Conservation (phyloP, 1,284 basidiomycete species). For the Xerocomus amazonicus region DNA sequence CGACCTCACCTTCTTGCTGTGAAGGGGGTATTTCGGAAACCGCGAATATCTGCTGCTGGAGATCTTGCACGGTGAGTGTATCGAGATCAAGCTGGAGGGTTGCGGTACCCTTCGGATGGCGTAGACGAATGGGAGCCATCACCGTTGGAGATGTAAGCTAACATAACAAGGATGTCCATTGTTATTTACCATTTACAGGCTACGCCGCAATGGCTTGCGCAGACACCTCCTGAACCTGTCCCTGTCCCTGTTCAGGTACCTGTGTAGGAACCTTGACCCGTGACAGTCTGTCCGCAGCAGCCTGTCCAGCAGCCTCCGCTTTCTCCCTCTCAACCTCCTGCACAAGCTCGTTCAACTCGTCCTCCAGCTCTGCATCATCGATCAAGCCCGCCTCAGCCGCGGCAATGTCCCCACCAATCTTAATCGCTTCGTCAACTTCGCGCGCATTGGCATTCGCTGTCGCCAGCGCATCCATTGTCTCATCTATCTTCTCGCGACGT, state of each 20-base stretch:
- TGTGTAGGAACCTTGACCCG: slow-evolving; percentile 16
- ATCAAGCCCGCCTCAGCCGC: slow-evolving; percentile 48
- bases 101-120: slow-evolving; percentile 78
- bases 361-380: slow-evolving; percentile 63
- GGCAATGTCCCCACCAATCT: slow-evolving; percentile 58
- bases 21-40: slow-evolving; percentile 70
- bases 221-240: background rate
- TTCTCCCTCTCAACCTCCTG: slow-evolving; percentile 45
- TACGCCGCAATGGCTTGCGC: slow-evolving; percentile 13
- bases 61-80: slow-evolving; percentile 61
- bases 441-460: slow-evolving; percentile 77
- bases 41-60: slow-evolving; percentile 67
- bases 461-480: slow-evolving; percentile 83
- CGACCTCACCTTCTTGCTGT: slow-evolving; percentile 68
- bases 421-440: slow-evolving; percentile 80
- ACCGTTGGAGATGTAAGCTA: background rate
- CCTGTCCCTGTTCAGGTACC: slow-evolving; percentile 6
- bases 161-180: too few species aligned
- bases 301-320: slow-evolving; percentile 17
- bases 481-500: slow-evolving; percentile 72
- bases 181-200: slow-evolving; percentile 8
- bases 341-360: slow-evolving; percentile 52
- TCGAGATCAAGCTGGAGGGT: slow-evolving; percentile 71
- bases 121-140: slow-evolving; percentile 69
- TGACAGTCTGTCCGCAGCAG: slow-evolving; percentile 20